phyloP scores from a whole-genome alignment of 441 rosid genomes.

The Pelargonium exstipulatum region DNA sequence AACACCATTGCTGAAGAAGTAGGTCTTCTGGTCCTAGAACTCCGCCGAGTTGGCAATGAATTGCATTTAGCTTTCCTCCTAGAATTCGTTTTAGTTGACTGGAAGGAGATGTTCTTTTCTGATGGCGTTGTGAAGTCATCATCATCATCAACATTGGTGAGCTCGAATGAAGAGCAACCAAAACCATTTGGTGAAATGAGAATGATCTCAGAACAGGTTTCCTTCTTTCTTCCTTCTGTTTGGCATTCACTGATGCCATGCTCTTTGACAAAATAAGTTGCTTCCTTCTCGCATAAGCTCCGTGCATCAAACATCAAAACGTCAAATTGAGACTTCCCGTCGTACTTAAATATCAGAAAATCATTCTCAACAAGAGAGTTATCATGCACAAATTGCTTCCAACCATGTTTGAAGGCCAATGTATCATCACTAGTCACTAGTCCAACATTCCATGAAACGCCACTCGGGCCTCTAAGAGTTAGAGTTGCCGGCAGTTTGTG shows the following conservation, averaged over 20 bases:
- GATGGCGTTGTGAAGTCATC: background rate
- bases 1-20: background rate
- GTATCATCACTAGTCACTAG: background rate
- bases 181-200: background rate
- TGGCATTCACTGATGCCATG: background rate
- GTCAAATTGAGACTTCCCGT: slow-evolving; percentile 1
- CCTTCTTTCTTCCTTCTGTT: background rate
- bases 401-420: slow-evolving; percentile 5
- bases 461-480: background rate
- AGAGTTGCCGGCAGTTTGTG: background rate
- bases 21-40: background rate
- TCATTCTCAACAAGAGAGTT: slow-evolving; percentile 1
- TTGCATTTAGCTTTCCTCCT: background rate
- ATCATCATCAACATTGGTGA: background rate
- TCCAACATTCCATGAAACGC: background rate
- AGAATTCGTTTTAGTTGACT: background rate
- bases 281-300: background rate
- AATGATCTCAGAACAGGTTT: background rate
- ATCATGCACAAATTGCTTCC: slow-evolving; percentile 2
- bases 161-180: background rate
- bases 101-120: background rate
- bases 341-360: background rate
- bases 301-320: slow-evolving; percentile 2
- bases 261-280: background rate
- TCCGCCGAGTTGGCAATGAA: background rate